phyloP scores from a whole-genome alignment of 129 eudicot genomes.

The sunflower (Helianthus annuus) region HanXRQr2.0-SUNRISE NC_035443.2:159735121-159735620 shows the following conservation, averaged over 20 bases:
- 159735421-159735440: constrained; percentile 12
- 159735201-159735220: not conserved
- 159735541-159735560: constrained; percentile 32
- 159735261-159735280: constrained; percentile 27
- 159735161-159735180: no score
- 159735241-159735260: constrained; percentile 12
- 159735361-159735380: constrained; percentile 27
- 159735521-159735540: constrained; percentile 46
- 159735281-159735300: constrained; percentile 22
- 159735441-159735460: constrained; percentile 23
- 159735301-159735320: constrained; percentile 23
- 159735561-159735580: constrained; percentile 66
- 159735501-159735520: constrained; percentile 36
- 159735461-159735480: constrained; percentile 8
- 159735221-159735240: not conserved
- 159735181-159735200: no score
- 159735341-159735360: constrained; percentile 26
- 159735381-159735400: constrained; percentile 20
- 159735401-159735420: constrained; percentile 36
- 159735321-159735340: constrained; percentile 28
- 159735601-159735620: constrained; percentile 37
- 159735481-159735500: constrained; percentile 7
- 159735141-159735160: no score
- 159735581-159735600: constrained; percentile 43
- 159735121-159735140: no score